A percentile compares a stretch with the other conserved stretches of the same genome.
These are phyloP conservation scores for Cubamyces lactineus DNA, from an alignment of 768 basidiomycete species.

Conservation along the genomic window DNA sequence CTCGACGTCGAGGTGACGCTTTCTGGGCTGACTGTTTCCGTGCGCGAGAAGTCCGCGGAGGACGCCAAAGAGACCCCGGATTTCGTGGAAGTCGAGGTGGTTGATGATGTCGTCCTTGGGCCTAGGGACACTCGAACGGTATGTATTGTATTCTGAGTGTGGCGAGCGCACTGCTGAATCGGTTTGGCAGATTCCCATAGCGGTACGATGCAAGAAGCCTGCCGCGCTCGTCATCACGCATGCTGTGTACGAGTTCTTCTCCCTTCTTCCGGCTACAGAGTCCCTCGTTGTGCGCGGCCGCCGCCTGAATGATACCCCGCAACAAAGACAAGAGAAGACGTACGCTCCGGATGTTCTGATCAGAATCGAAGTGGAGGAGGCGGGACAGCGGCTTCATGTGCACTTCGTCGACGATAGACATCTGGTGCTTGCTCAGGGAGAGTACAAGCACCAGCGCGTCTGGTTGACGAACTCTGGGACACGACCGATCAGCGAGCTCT, in stretches of 20 bases:
- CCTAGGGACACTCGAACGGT: slow-evolving; percentile 71
- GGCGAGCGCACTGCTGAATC: neutral
- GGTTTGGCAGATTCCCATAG: slow-evolving; percentile 57
- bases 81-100: slow-evolving; percentile 57
- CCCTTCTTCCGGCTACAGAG: slow-evolving; percentile 69
- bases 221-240: slow-evolving; percentile 59
- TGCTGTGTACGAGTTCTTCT: slow-evolving; percentile 70
- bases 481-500: slow-evolving; percentile 64
- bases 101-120: slow-evolving; percentile 63
- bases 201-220: slow-evolving; percentile 56
- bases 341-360: slow-evolving; percentile 74
- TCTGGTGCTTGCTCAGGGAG: slow-evolving; percentile 67
- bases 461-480: slow-evolving; percentile 71
- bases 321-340: slow-evolving; percentile 66
- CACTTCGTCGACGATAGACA: slow-evolving; percentile 57
- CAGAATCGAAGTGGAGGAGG: slow-evolving; percentile 62
- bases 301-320: slow-evolving; percentile 73
- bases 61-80: slow-evolving; percentile 40
- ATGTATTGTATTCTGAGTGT: slow-evolving; percentile 29
- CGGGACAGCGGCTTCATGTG: slow-evolving; percentile 63
- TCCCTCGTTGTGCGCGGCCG: slow-evolving; percentile 70
- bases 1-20: slow-evolving; percentile 74
- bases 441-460: slow-evolving; percentile 56
- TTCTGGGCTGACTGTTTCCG: slow-evolving; percentile 58
- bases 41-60: slow-evolving; percentile 44